Base-by-base conservation (phyloP, 2,329 filamentous ascomycete genomes). In the Xylaria sp. region DNA sequence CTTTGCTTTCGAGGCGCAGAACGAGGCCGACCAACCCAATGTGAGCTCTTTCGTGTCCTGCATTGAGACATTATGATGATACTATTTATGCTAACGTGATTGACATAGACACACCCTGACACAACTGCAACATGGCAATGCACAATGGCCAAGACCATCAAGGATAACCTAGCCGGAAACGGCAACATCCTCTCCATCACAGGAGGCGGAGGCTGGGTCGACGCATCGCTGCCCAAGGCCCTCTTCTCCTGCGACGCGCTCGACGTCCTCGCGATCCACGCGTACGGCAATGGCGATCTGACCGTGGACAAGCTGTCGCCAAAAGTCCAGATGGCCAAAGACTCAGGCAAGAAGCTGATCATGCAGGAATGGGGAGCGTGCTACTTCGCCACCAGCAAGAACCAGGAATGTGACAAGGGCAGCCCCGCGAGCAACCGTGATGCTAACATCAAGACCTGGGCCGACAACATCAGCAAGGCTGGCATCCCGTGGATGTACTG, bases 401-500 rank as follows among this genome's bases (percentile, higher is more conserved):
- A 59, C 10, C 38, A 59, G 15, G 5, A 33, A 4, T 59, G 57
- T 15, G 42, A 59, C 57, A 36, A 28, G 9, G 57, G 57, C 57
- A 48, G 40, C 26, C 26, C 28, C 57, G 11, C 57, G 17, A 17
- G 57, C 57, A 48, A 46, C 7, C 57, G 57, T 15, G 57, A 59
- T 26, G 15, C 10, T 1, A 59, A 59, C 40, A 59, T 59, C 40
- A 59, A 59, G 57, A 48, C 23, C 5, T 59, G 38, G 40, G 57
- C 57, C 11, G 57, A 59, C 20, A 48, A 44, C 33, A 48, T 59
- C 9, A 59, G 57, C 9, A 59, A 59, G 57, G 57, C 42, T n/a
- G 57, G 57, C 9, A 59, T 59, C 40, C 57, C 57, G 17, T 59
- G 57, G 57, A 59, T 59, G 57, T 59, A 59, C 13, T 59, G 57